Evolutionary conservation across 768 basidiomycete genomes (phyloP).

Genomic region (Mycena galopus): DNA sequence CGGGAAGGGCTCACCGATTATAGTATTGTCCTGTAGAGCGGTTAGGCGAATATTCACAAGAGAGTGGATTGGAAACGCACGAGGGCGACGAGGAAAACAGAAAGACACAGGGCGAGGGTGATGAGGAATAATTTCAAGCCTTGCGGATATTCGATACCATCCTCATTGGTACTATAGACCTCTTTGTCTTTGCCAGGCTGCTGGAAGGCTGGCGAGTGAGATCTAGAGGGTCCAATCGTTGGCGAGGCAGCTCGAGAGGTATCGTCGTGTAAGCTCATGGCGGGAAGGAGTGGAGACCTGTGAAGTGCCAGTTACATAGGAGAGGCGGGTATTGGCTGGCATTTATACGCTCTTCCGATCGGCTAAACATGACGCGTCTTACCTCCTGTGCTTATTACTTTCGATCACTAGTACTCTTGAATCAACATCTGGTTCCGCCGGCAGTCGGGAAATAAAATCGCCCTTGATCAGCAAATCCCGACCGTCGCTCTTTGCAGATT

Average conservation of each 20-base stretch:
- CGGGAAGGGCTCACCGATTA: neutral
- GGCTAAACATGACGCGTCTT: constrained; percentile 3
- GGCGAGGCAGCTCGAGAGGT: constrained; percentile 5
- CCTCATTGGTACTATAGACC: neutral
- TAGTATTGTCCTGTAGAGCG: constrained; percentile 14
- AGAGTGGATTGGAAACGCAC: constrained; percentile 5
- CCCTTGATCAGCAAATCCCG: no score
- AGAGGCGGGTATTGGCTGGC: neutral
- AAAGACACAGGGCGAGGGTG: constrained; percentile 19
- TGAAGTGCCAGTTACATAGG: neutral
- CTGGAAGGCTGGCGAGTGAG: neutral
- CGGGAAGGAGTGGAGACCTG: neutral
- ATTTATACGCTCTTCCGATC: neutral
- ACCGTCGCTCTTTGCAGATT: no score
- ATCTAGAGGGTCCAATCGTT: constrained; percentile 6
- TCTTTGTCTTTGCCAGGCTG: neutral
- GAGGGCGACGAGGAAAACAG: constrained; percentile 24
- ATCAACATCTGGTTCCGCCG: neutral
- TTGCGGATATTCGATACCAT: constrained; percentile 21
- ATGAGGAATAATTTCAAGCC: constrained; percentile 21
- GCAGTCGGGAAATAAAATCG: no score
- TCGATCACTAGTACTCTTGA: neutral
- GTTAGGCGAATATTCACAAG: neutral
- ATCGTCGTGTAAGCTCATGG: neutral
- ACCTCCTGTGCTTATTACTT: neutral